Conservation (phyloP, 129 eudicot genomes). For the Pulicaria dysenterica region DNA sequence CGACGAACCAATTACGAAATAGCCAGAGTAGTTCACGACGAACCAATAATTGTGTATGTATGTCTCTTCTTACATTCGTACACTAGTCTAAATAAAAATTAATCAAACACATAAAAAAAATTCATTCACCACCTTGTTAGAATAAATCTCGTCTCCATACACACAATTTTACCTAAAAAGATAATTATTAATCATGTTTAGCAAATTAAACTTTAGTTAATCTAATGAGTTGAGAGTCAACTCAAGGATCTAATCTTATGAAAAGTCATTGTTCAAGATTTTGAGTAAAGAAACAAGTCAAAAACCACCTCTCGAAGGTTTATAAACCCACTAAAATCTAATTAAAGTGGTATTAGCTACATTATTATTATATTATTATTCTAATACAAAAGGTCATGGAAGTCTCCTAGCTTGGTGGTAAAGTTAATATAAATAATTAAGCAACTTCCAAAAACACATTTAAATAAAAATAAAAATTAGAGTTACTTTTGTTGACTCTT, state of each 20-base stretch:
- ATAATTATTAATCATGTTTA: not conserved
- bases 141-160: too few species aligned
- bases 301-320: not conserved
- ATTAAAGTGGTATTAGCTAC: conserved; percentile 13
- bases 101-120: too few species aligned
- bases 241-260: not conserved
- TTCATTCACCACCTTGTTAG: too few species aligned
- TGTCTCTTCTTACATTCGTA: too few species aligned
- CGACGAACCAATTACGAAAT: too few species aligned
- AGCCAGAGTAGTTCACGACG: too few species aligned
- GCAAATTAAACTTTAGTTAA: not conserved
- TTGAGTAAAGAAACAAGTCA: conserved; percentile 21
- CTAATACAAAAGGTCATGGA: not conserved
- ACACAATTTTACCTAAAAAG: too few species aligned
- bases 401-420: not conserved
- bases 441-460: conserved; percentile 11
- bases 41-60: too few species aligned
- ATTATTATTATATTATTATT: not conserved
- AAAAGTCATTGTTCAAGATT: not conserved
- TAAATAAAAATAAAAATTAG: not conserved
- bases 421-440: not conserved
- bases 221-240: not conserved
- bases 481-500: conserved; percentile 32
- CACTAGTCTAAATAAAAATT: too few species aligned
- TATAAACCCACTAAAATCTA: not conserved